Conservation (phyloP, 2,329 filamentous ascomycete species). For the Didymellaceae sp. region DNA sequence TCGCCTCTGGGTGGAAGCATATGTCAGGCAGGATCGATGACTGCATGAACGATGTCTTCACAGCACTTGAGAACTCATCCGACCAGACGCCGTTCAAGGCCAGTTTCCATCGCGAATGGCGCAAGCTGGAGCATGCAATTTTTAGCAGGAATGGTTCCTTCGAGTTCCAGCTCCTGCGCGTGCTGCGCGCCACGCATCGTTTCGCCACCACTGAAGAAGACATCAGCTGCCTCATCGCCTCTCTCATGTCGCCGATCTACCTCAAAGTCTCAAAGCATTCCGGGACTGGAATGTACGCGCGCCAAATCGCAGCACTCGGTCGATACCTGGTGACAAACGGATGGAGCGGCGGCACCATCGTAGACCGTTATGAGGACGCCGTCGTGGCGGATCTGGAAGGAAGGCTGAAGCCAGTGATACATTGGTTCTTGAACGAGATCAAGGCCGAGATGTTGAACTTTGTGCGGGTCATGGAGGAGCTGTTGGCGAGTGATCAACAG, state of each 20-base stretch:
- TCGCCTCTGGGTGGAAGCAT: constrained; percentile 6
- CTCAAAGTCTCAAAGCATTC: constrained; percentile 6
- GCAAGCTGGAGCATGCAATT: constrained; percentile 13
- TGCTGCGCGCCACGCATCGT: constrained; percentile 11
- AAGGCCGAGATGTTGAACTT: constrained; percentile 13
- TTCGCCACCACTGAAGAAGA: constrained; percentile 14
- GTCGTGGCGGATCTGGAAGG: constrained; percentile 4
- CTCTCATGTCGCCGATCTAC: constrained; percentile 12
- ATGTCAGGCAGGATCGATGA: constrained; percentile 9
- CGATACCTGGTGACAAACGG: constrained; percentile 11
- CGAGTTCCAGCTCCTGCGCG: constrained; percentile 14
- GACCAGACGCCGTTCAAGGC: constrained; percentile 9
- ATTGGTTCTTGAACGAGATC: constrained; percentile 15
- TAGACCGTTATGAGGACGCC: constrained; percentile 12
- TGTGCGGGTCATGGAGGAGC: constrained; percentile 12
- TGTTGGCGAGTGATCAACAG: constrained; percentile 10
- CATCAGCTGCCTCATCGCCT: constrained; percentile 6
- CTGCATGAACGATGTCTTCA: constrained; percentile 14
- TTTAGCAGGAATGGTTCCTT: constrained; percentile 12
- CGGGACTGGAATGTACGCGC: constrained; percentile 6
- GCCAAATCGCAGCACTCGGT: constrained; percentile 1
- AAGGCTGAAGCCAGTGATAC: constrained; percentile 4
- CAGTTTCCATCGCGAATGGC: constrained; percentile 16
- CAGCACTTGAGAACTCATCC: constrained; percentile 3
- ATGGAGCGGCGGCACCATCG: constrained; percentile 11